Percentiles rank a stretch among this genome's conserved stretches.
Evolutionary conservation across 2,329 filamentous ascomycete species (phyloP).

Genomic region (Leptographium galeiforme): DNA sequence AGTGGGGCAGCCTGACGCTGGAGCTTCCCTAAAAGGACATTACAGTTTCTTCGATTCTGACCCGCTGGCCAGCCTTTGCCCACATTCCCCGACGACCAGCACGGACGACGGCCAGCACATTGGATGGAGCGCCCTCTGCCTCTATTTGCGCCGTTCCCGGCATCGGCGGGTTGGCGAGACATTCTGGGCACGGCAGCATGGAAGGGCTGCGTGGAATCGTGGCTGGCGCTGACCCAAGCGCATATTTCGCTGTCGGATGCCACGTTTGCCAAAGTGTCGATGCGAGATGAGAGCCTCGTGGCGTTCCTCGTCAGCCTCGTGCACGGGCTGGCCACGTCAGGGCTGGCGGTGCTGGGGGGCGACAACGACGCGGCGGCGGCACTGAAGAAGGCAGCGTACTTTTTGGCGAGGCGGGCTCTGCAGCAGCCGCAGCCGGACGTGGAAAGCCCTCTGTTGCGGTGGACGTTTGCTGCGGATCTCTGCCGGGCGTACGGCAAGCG

Average conservation of each 20-base stretch:
- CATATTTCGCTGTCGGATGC: constrained; percentile 46
- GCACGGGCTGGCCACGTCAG: constrained; percentile 33
- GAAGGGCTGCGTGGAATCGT: constrained; percentile 64
- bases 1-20: not conserved
- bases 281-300: constrained; percentile 43
- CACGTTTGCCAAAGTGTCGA: constrained; percentile 37
- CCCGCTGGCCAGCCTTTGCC: not conserved
- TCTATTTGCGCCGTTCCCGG: constrained; percentile 63
- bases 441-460: constrained; percentile 35
- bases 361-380: constrained; percentile 22
- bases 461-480: constrained; percentile 56
- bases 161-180: constrained; percentile 47
- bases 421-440: constrained; percentile 17
- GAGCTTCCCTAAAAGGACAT: not conserved
- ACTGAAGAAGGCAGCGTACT: constrained; percentile 51
- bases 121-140: constrained; percentile 40
- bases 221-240: constrained; percentile 53
- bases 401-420: constrained; percentile 43
- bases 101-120: too few species aligned
- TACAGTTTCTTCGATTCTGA: not conserved
- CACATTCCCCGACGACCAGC: too few species aligned
- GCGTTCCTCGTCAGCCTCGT: constrained; percentile 57
- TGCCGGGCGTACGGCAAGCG: constrained; percentile 54
- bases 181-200: constrained; percentile 59
- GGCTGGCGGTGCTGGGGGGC: constrained; percentile 19